Base-by-base conservation (phyloP, 2,329 filamentous ascomycete species). In the Epichloe coenophiala region DNA sequence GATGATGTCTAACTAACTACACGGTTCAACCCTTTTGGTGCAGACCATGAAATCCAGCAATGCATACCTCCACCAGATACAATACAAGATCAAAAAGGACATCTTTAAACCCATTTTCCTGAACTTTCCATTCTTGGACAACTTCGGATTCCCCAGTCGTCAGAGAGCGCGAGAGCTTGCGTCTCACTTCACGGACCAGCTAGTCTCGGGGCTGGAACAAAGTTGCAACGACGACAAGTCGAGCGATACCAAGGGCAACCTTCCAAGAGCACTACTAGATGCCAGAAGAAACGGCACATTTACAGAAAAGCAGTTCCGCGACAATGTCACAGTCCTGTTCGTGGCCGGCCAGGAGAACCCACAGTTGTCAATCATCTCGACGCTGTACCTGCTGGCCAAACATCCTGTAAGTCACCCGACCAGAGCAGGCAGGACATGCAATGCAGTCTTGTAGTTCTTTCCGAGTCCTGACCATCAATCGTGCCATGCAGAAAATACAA, bases 261-360 rank as follows among this genome's bases (percentile, higher is more conserved):
- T 64, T 5, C 55, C 58, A 36, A 48, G 43, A 15, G 51, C 55
- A 11, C 55, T 63, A n/a, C 47, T 61, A n/a, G 50, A 45, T 4
- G 61, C 61, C 4, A 41, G 55, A 33, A 38, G 49, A 7, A 49
- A 54, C 4, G 61, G 63, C 4, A 49, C 51, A 15, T 59, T 62
- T 37, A 63, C 55, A 6, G 64, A 69, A 50, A 61, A 64, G 48
- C 66, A 70, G 47, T 64, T 69, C 52, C 61, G 65, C 15, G 64
- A 69, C 47, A 71, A 71, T 41, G 52, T 68, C 17, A 68, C 66
- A 37, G 63, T 70, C 13, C 57, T 62, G 1, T 71, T 69, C 45
- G 59, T 71, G 13, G 68, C 68, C 0, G 67, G 66, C 0, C 68
- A 71, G 48, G 68, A 71, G 55, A 71, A 71, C 50, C 63, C 66